These are phyloP conservation scores for Paradendryphiella salina DNA, from an alignment of 2,329 filamentous ascomycete genomes.

Conservation along the genomic window DNA sequence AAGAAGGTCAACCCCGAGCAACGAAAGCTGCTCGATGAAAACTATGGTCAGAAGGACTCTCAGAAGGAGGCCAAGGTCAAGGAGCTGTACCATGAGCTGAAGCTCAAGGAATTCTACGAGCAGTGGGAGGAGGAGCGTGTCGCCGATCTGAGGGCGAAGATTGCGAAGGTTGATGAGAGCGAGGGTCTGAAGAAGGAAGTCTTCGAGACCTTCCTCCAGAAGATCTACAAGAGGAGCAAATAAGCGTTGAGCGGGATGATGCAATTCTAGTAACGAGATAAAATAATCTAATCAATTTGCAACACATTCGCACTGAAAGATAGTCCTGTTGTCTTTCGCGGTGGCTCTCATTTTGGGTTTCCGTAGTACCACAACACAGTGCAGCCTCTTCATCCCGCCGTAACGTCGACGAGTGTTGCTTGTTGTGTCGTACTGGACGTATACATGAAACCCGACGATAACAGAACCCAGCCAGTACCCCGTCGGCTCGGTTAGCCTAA, in stretches of 20 bases:
- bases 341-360: too few relatives aligned
- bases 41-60: slow-evolving; percentile 92
- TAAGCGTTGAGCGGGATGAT: slow-evolving; percentile 51
- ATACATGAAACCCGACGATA: too few relatives aligned
- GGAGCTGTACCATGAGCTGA: slow-evolving; percentile 81
- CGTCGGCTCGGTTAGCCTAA: slow-evolving; percentile 10
- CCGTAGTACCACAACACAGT: too few relatives aligned
- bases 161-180: slow-evolving; percentile 79
- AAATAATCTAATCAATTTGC: too few relatives aligned
- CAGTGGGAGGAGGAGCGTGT: slow-evolving; percentile 89
- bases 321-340: too few relatives aligned
- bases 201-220: slow-evolving; percentile 86
- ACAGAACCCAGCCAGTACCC: neutral
- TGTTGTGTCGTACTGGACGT: too few relatives aligned
- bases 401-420: too few relatives aligned
- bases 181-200: slow-evolving; percentile 87
- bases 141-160: slow-evolving; percentile 73
- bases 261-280: too few relatives aligned
- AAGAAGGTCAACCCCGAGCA: slow-evolving; percentile 80
- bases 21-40: slow-evolving; percentile 81
- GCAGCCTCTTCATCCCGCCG: too few relatives aligned
- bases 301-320: too few relatives aligned
- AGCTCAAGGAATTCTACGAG: slow-evolving; percentile 80
- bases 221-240: slow-evolving; percentile 99
- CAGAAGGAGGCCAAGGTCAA: slow-evolving; percentile 83